These are phyloP conservation scores for Halenospora varia DNA, from an alignment of 495 filamentous ascomycete species.

Conservation along the genomic window DNA sequence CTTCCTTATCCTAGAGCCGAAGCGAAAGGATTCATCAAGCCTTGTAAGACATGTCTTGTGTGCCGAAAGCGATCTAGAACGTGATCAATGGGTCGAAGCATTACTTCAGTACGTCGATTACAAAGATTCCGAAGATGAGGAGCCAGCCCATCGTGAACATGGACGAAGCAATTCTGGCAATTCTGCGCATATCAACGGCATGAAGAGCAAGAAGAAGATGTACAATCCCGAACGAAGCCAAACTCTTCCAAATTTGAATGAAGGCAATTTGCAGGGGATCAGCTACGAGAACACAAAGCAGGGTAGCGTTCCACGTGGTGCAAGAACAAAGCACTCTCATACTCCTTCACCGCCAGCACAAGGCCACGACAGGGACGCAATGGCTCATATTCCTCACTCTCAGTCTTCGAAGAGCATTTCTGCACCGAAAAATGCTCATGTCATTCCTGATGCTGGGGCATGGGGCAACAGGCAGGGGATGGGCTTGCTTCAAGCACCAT, in stretches of 20 bases:
- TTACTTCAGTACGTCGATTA: conserved; percentile 87
- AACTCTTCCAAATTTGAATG: conserved; percentile 27
- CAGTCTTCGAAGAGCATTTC: conserved; percentile 65
- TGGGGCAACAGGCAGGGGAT: conserved; percentile 76
- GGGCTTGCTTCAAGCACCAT: conserved; percentile 36
- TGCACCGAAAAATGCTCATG: conserved; percentile 75
- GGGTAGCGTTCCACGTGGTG: conserved; percentile 45
- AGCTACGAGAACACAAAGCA: conserved; percentile 81
- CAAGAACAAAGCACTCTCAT: conserved; percentile 15
- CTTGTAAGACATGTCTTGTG: conserved; percentile 93
- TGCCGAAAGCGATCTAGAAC: conserved; percentile 88
- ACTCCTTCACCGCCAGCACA: conserved; percentile 25
- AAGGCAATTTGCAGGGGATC: conserved; percentile 64
- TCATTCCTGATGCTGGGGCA: conserved; percentile 79
- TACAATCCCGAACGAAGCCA: conserved; percentile 25
- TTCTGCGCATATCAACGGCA: conserved; percentile 32
- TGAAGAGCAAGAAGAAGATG: conserved; percentile 50
- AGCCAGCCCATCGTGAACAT: conserved; percentile 27
- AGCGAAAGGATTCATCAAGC: conserved; percentile 89
- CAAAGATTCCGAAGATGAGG: conserved; percentile 54
- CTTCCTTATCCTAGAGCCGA: conserved; percentile 90
- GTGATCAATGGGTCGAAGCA: conserved; percentile 90
- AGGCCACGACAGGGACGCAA: conserved; percentile 28
- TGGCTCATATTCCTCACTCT: conserved; percentile 27
- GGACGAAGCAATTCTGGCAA: conserved; percentile 25